Conservation (phyloP, 2,329 filamentous ascomycete species). For the Byssoonygena ceratinophila region DNA sequence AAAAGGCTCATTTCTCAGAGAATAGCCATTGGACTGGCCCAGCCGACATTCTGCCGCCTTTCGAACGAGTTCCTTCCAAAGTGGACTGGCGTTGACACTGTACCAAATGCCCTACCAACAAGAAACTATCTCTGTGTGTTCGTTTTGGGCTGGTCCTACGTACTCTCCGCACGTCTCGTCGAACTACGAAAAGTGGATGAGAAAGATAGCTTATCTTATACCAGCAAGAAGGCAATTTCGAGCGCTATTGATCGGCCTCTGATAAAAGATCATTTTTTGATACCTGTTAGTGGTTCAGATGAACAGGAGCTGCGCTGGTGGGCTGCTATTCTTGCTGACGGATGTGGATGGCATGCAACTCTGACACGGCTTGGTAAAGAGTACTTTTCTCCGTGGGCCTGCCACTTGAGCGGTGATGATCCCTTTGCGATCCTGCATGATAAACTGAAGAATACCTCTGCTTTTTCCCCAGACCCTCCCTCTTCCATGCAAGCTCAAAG, state of each 20-base stretch:
- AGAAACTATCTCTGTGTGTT: constrained; percentile 13
- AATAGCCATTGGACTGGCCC: not conserved
- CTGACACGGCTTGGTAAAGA: not conserved
- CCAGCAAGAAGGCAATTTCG: not conserved
- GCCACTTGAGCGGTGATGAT: constrained; percentile 9
- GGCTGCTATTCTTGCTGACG: constrained; percentile 11
- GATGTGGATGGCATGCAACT: constrained; percentile 13
- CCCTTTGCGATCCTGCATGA: constrained; percentile 4
- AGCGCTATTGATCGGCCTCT: not conserved
- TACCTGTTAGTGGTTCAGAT: constrained; percentile 9
- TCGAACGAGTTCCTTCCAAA: constrained; percentile 2
- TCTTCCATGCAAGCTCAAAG: constrained; percentile 14
- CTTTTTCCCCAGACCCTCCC: constrained; percentile 1
- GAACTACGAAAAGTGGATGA: constrained; percentile 10
- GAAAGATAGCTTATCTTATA: constrained; percentile 2
- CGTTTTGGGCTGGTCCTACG: constrained; percentile 14
- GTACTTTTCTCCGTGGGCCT: constrained; percentile 11
- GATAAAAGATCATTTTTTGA: not conserved
- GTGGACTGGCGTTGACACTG: not conserved
- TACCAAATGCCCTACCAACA: not conserved
- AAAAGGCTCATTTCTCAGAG: not conserved
- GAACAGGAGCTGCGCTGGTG: constrained; percentile 12
- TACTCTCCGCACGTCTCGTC: constrained; percentile 9
- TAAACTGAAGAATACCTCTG: not conserved
- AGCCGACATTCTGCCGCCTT: constrained; percentile 5